A percentile compares a stretch with the other conserved stretches of the same genome.
Evolutionary conservation across 2,329 filamentous ascomycete genomes (phyloP).

Genomic region (Claviceps citrina): DNA sequence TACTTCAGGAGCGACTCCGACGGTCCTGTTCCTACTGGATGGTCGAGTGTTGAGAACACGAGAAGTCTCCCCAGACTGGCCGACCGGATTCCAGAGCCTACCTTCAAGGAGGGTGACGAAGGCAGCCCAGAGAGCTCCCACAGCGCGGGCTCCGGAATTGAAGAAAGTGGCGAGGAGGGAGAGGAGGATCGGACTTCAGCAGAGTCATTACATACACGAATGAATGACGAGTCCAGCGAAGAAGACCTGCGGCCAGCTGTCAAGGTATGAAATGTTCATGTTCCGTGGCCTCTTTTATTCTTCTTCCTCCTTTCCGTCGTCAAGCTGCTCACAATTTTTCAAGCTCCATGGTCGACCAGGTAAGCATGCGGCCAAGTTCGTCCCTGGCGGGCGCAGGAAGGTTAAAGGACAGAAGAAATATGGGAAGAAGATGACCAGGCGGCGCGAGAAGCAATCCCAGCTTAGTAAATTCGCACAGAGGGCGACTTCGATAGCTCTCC

Average conservation of each 20-base stretch:
- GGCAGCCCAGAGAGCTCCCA: constrained; percentile 33
- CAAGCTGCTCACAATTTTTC: not conserved
- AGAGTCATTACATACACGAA: constrained; percentile 30
- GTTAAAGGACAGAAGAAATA: constrained; percentile 29
- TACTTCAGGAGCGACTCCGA: constrained; percentile 41
- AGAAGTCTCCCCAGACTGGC: constrained; percentile 40
- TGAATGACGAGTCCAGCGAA: constrained; percentile 44
- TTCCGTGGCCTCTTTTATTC: no score
- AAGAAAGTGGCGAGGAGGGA: constrained; percentile 37
- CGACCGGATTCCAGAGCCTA: constrained; percentile 28
- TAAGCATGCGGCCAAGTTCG: constrained; percentile 13
- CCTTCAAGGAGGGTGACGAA: constrained; percentile 29
- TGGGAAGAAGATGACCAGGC: constrained; percentile 34
- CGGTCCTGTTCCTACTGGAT: constrained; percentile 54
- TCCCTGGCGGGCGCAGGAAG: constrained; percentile 29
- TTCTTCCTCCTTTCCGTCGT: not conserved
- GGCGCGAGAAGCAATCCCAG: constrained; percentile 27
- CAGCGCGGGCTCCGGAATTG: constrained; percentile 32
- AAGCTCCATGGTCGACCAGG: constrained; percentile 9
- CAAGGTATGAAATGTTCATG: constrained; percentile 12
- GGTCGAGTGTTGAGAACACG: constrained; percentile 44
- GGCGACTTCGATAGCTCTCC: constrained; percentile 16
- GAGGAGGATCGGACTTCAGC: constrained; percentile 27
- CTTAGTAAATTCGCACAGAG: constrained; percentile 24
- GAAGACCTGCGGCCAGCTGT: constrained; percentile 26